A percentile compares a stretch with the other conserved stretches of the same genome.
phyloP scores from a whole-genome alignment of 345 rosid species.

The Euphorbia lathyris region DNA sequence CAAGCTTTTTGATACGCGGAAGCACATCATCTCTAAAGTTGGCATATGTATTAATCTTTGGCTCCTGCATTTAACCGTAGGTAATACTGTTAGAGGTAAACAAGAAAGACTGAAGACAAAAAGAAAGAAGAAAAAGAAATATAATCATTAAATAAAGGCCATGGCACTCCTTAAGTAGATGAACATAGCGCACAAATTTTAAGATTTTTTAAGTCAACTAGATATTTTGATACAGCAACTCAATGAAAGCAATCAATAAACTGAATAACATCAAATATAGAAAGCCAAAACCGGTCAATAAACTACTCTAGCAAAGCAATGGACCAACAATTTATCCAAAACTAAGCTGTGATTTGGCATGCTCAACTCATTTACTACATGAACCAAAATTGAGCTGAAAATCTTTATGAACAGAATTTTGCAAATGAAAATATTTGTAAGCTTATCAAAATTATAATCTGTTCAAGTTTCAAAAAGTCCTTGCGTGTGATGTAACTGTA shows the following conservation, averaged over 20 bases:
- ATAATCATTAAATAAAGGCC: neutral
- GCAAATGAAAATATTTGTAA: neutral
- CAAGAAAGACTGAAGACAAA: neutral
- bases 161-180: neutral
- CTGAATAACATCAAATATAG: neutral
- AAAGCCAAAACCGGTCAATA: neutral
- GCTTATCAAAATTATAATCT: neutral
- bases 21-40: slow-evolving; percentile 93
- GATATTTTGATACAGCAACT: neutral
- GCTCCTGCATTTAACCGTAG: slow-evolving; percentile 59
- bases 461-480: neutral
- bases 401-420: neutral
- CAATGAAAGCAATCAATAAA: neutral
- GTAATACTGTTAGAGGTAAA: slow-evolving; percentile 16
- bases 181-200: neutral
- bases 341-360: neutral
- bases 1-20: slow-evolving; percentile 91
- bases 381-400: neutral
- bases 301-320: neutral
- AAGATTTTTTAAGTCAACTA: neutral
- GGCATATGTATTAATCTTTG: slow-evolving; percentile 73
- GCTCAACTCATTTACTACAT: neutral
- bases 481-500: neutral
- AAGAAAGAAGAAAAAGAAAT: neutral
- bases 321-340: neutral